These are phyloP conservation scores for Fusarium dlaminii DNA, from an alignment of 2,329 filamentous ascomycete genomes.

Conservation along the genomic window DNA sequence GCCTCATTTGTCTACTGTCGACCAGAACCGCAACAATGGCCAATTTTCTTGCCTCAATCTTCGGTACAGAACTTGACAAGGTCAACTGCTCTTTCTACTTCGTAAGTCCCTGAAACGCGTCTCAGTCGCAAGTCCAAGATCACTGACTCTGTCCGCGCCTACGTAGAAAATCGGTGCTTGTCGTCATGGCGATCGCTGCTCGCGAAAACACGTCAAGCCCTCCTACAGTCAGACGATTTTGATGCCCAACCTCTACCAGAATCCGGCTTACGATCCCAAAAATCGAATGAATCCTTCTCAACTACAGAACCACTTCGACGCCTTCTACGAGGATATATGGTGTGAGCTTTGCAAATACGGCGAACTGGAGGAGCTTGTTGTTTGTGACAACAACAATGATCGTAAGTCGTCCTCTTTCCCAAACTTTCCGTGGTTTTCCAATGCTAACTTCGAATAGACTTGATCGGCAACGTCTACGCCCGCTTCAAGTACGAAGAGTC, in stretches of 20 bases:
- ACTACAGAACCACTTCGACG: slow-evolving; percentile 99
- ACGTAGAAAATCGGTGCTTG: slow-evolving; percentile 97
- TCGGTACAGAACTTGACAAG: slow-evolving; percentile 99
- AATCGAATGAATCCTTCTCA: slow-evolving; percentile 96
- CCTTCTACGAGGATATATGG: slow-evolving; percentile 99
- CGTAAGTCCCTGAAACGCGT: slow-evolving; percentile 44
- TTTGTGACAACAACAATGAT: slow-evolving; percentile 99
- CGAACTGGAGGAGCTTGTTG: slow-evolving; percentile 95
- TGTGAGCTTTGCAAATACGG: slow-evolving; percentile 99
- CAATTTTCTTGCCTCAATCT: slow-evolving; percentile 99
- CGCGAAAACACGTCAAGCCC: slow-evolving; percentile 98
- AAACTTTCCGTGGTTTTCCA: background rate
- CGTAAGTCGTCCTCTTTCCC: slow-evolving; percentile 64
- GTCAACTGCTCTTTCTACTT: slow-evolving; percentile 99
- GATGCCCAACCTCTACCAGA: slow-evolving; percentile 98
- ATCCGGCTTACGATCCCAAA: slow-evolving; percentile 95
- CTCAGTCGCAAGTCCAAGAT: slow-evolving; percentile 11
- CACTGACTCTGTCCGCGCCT: slow-evolving; percentile 26
- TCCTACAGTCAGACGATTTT: slow-evolving; percentile 98
- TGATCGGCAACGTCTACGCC: slow-evolving; percentile 99
- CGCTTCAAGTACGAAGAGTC: slow-evolving; percentile 99
- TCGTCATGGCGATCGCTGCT: slow-evolving; percentile 97
- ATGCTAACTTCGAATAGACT: slow-evolving; percentile 63
- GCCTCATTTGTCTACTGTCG: background rate
- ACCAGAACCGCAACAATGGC: slow-evolving; percentile 69